phyloP scores from a whole-genome alignment of 495 filamentous ascomycete genomes.

The Talaromyces proteolyticus region DNA sequence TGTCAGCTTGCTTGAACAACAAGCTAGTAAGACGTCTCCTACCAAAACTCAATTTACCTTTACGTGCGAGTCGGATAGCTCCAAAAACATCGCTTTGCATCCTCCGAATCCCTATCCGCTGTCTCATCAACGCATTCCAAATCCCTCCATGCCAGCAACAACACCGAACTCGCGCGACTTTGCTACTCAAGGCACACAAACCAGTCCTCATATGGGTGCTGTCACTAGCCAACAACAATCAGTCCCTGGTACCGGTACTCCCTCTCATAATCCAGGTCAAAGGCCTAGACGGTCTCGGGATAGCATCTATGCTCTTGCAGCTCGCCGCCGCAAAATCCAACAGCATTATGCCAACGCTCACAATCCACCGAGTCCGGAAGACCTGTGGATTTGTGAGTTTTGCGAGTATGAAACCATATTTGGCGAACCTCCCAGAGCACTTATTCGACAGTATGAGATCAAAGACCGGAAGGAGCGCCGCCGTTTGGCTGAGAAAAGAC shows the following conservation, averaged over 20 bases:
- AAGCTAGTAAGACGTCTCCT: conserved; percentile 50
- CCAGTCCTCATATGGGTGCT: conserved; percentile 45
- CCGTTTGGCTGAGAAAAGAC: conserved; percentile 71
- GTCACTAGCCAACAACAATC: conserved; percentile 27
- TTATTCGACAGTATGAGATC: conserved; percentile 89
- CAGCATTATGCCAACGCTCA: conserved; percentile 71
- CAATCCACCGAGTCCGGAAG: conserved; percentile 65
- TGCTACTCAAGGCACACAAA: conserved; percentile 59
- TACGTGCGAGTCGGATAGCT: conserved; percentile 73
- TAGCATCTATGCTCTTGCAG: conserved; percentile 57
- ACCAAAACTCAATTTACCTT: conserved; percentile 87
- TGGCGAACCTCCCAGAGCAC: conserved; percentile 70
- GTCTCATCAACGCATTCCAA: conserved; percentile 25
- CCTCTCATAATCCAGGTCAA: conserved; percentile 30
- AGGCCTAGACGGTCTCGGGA: conserved; percentile 53
- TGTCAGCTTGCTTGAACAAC: conserved; percentile 68
- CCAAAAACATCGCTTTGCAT: conserved; percentile 53
- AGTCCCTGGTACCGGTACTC: conserved; percentile 24
- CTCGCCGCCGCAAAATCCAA: conserved; percentile 60
- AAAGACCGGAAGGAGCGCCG: conserved; percentile 85
- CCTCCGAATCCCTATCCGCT: conserved; percentile 21
- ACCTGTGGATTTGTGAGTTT: conserved; percentile 93
- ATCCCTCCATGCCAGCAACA: conserved; percentile 19
- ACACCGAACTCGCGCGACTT: conserved; percentile 30
- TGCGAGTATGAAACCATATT: conserved; percentile 88